phyloP scores from a whole-genome alignment of 495 filamentous ascomycete genomes.

The Venustampulla echinocandica region DNA sequence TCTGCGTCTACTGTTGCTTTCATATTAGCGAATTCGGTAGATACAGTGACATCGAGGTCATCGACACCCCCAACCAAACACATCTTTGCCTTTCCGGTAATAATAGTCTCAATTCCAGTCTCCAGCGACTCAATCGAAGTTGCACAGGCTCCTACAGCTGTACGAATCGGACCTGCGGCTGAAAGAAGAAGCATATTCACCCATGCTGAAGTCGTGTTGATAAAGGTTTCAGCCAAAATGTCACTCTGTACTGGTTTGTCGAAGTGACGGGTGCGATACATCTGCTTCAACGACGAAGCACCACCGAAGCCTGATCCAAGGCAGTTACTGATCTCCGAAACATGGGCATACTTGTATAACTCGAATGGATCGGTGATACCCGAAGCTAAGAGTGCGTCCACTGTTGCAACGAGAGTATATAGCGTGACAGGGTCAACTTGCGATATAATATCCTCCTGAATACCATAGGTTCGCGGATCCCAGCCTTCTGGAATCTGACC shows the following conservation, averaged over 20 bases:
- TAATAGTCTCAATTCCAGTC: constrained; percentile 90
- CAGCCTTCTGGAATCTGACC: constrained; percentile 94
- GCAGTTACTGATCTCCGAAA: constrained; percentile 95
- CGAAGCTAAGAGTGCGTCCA: constrained; percentile 75
- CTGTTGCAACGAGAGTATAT: constrained; percentile 82
- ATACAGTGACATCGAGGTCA: constrained; percentile 95
- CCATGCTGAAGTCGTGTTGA: constrained; percentile 98
- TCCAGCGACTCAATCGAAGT: constrained; percentile 95
- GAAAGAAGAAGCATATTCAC: constrained; percentile 96
- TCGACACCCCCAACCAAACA: constrained; percentile 97
- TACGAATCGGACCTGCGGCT: constrained; percentile 94
- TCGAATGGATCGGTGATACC: constrained; percentile 98
- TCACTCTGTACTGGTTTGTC: constrained; percentile 98
- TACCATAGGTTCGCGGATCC: constrained; percentile 86
- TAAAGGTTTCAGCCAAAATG: constrained; percentile 96
- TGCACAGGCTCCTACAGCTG: constrained; percentile 92
- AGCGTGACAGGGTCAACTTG: constrained; percentile 93
- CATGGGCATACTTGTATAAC: constrained; percentile 97
- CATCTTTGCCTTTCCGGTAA: constrained; percentile 89
- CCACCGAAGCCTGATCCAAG: constrained; percentile 95
- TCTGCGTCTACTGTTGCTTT: constrained; percentile 92
- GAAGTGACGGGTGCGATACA: constrained; percentile 91
- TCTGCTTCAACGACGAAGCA: constrained; percentile 75
- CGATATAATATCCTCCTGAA: constrained; percentile 89
- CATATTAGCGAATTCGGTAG: constrained; percentile 99